These are phyloP conservation scores for Sporothrix inflata DNA, from an alignment of 2,329 filamentous ascomycete species.

Conservation along the genomic window DNA sequence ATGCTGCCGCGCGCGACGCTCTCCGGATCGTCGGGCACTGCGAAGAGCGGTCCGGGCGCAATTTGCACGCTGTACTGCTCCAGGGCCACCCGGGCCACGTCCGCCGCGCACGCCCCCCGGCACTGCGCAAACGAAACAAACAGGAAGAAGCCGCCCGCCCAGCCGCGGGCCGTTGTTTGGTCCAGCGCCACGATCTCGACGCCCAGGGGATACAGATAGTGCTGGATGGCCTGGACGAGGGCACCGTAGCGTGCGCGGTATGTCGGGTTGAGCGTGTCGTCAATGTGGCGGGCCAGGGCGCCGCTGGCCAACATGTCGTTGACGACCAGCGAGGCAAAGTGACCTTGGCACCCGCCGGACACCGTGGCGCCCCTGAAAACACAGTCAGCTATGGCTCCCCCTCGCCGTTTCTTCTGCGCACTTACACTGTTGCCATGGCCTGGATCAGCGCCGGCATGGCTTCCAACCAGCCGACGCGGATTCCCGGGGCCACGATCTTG, in stretches of 20 bases:
- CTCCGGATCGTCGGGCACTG: no score
- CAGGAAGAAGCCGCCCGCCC: no score
- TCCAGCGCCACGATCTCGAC: no score
- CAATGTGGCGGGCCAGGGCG: slow-evolving; percentile 58
- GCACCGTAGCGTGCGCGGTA: slow-evolving; percentile 16
- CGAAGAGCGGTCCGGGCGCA: no score
- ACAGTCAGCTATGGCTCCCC: not conserved
- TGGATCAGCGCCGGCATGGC: slow-evolving; percentile 59
- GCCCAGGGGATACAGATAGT: slow-evolving; percentile 25
- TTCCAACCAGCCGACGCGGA: slow-evolving; percentile 67
- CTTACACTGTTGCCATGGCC: slow-evolving; percentile 46
- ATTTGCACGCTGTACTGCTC: no score
- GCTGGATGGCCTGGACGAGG: slow-evolving; percentile 29
- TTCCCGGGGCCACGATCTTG: slow-evolving; percentile 66
- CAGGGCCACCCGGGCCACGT: no score
- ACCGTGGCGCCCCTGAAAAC: slow-evolving; percentile 38
- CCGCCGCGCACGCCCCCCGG: no score
- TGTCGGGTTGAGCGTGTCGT: slow-evolving; percentile 45
- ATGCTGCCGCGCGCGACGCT: no score
- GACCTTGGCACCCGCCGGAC: slow-evolving; percentile 40
- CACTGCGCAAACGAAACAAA: no score
- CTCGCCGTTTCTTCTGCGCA: no score
- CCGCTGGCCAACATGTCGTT: slow-evolving; percentile 57
- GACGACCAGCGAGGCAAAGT: slow-evolving; percentile 39
- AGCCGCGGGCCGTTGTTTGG: no score